A percentile compares a stretch with the other conserved stretches of the same genome.
Evolutionary conservation across 2,329 filamentous ascomycete genomes (phyloP).

Genomic region (Beauveria varroae): DNA sequence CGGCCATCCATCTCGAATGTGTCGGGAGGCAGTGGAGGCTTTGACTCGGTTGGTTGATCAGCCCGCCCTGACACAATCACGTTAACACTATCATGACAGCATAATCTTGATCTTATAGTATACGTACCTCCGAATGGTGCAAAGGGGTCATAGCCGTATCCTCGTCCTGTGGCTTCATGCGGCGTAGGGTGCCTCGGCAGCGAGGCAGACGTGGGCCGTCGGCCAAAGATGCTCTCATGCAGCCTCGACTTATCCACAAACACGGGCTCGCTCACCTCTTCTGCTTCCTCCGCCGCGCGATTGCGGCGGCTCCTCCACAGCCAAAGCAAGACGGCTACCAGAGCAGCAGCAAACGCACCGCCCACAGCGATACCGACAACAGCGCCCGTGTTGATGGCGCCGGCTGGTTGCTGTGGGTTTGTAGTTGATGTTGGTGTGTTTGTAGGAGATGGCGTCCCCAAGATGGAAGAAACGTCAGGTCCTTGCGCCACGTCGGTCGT

Average conservation of each 20-base stretch:
- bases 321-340: conserved; percentile 22
- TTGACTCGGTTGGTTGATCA: conserved; percentile 21
- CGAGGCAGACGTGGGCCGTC: background rate
- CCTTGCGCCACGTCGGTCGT: background rate
- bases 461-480: background rate
- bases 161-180: background rate
- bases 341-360: conserved; percentile 26
- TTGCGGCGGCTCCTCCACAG: conserved; percentile 9
- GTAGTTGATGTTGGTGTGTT: background rate
- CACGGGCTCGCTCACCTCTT: background rate
- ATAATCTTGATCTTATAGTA: too few relatives aligned
- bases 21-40: conserved; percentile 19
- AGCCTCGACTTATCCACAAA: conserved; percentile 1
- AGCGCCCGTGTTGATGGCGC: background rate
- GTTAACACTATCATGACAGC: too few relatives aligned
- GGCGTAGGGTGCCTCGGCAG: conserved; percentile 1
- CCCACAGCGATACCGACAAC: conserved; percentile 20
- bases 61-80: conserved; percentile 22
- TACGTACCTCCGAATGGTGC: conserved; percentile 36
- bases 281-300: background rate
- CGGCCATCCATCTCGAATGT: conserved; percentile 33
- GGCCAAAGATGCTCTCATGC: conserved; percentile 6
- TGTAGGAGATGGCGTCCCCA: background rate
- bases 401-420: background rate
- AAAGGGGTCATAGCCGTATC: conserved; percentile 28